These are phyloP conservation scores for Pichia sp. DNA, from an alignment of 1,139 yeast species.

Conservation along the genomic window DNA sequence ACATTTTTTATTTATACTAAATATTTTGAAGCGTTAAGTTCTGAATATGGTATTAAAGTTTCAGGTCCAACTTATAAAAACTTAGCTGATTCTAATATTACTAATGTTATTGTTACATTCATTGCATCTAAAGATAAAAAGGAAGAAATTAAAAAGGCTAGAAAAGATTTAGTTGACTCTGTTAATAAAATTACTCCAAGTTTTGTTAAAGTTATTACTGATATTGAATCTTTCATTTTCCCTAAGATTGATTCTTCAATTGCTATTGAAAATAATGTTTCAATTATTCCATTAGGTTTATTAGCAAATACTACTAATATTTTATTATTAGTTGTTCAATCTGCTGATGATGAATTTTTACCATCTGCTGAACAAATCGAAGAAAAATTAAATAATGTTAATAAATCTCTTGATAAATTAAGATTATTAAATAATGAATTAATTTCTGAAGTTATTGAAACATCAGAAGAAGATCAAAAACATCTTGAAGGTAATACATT, in stretches of 20 bases:
- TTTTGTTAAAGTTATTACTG: conserved; percentile 51
- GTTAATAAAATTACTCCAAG: conserved; percentile 74
- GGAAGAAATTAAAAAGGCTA: conserved; percentile 41
- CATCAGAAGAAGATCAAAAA: conserved; percentile 54
- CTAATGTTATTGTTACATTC: conserved; percentile 34
- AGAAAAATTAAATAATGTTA: conserved; percentile 42
- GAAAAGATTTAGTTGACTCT: conserved; percentile 61
- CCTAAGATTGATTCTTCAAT: conserved; percentile 43
- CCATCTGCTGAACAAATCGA: conserved; percentile 45
- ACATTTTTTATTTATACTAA: conserved; percentile 54
- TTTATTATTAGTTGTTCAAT: conserved; percentile 39
- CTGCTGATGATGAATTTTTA: conserved; percentile 45
- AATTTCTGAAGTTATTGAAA: conserved; percentile 43
- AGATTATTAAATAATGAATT: conserved; percentile 56
- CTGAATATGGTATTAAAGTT: conserved; percentile 45
- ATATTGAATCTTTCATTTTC: conserved; percentile 65
- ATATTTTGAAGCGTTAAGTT: conserved; percentile 41
- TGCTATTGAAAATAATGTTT: conserved; percentile 45
- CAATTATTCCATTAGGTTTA: conserved; percentile 48
- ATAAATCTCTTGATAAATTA: conserved; percentile 46
- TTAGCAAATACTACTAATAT: conserved; percentile 37
- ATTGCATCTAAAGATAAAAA: conserved; percentile 33
- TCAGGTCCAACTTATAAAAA: conserved; percentile 46
- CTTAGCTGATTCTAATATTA: conserved; percentile 31
- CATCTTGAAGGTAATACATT: conserved; percentile 50